phyloP scores from a whole-genome alignment of 1,139 yeast species.

The Arxiozyma telluris region DNA sequence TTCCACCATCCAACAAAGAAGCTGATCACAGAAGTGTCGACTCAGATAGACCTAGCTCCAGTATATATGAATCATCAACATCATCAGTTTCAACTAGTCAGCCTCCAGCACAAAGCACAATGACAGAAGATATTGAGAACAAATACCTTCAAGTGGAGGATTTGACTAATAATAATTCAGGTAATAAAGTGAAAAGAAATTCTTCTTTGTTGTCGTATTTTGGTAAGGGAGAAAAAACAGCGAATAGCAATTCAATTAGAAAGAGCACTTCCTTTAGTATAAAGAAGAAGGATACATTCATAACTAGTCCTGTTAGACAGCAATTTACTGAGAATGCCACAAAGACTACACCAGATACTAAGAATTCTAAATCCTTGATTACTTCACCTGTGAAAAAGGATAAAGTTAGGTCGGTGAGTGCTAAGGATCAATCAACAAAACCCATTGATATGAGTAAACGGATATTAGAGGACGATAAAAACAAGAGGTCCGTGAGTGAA shows the following conservation, averaged over 20 bases:
- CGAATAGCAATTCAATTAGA: slow-evolving; percentile 10
- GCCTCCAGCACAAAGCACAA: not conserved
- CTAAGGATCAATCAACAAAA: slow-evolving; percentile 15
- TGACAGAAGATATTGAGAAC: slow-evolving; percentile 9
- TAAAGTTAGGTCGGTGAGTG: slow-evolving; percentile 26
- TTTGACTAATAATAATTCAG: not conserved
- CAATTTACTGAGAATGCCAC: slow-evolving; percentile 18
- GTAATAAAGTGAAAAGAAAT: slow-evolving; percentile 5
- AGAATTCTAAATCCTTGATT: not conserved
- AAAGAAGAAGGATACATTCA: slow-evolving; percentile 16
- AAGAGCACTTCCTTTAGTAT: slow-evolving; percentile 5
- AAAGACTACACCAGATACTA: slow-evolving; percentile 13
- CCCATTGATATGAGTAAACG: slow-evolving; percentile 10
- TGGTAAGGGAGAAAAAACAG: slow-evolving; percentile 13
- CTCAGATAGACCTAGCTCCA: slow-evolving; percentile 19
- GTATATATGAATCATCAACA: slow-evolving; percentile 20
- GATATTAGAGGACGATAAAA: slow-evolving; percentile 18
- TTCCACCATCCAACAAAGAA: not conserved
- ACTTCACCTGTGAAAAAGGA: slow-evolving; percentile 9
- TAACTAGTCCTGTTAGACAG: slow-evolving; percentile 21
- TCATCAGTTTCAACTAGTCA: not conserved
- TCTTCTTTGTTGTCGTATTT: slow-evolving; percentile 20
- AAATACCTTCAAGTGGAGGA: slow-evolving; percentile 5
- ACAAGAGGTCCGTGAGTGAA: slow-evolving; percentile 28
- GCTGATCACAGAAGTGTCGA: slow-evolving; percentile 3